These are phyloP conservation scores for Pythium aquatile DNA, from an alignment of 352 stramenopile genomes.

Conservation along the genomic window DNA sequence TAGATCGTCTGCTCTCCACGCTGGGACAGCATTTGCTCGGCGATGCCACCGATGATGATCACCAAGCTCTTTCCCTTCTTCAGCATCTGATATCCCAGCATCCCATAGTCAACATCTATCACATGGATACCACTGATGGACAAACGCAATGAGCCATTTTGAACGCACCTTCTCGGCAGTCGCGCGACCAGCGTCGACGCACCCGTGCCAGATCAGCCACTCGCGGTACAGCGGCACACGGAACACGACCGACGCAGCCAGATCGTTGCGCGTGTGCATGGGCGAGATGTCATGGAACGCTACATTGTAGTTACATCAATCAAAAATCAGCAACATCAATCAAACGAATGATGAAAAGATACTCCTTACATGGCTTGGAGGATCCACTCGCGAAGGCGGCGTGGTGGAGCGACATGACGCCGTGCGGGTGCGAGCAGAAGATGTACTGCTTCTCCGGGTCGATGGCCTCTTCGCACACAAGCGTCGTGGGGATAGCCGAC, in stretches of 20 bases:
- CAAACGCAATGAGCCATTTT: background rate
- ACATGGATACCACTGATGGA: background rate
- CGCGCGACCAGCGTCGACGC: slow-evolving; percentile 63
- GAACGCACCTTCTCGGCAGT: slow-evolving; percentile 42
- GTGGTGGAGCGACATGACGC: slow-evolving; percentile 69
- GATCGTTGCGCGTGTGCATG: slow-evolving; percentile 57
- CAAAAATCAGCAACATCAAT: background rate
- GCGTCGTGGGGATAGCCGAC: slow-evolving; percentile 42
- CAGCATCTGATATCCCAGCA: slow-evolving; percentile 28
- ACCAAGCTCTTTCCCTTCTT: slow-evolving; percentile 70
- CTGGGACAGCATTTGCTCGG: slow-evolving; percentile 82
- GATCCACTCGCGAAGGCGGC: slow-evolving; percentile 56
- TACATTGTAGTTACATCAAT: slow-evolving; percentile 10
- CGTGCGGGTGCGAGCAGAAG: slow-evolving; percentile 78
- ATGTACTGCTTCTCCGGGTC: slow-evolving; percentile 69
- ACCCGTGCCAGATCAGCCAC: slow-evolving; percentile 74
- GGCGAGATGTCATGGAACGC: slow-evolving; percentile 72
- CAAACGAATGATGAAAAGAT: no score
- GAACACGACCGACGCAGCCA: slow-evolving; percentile 77
- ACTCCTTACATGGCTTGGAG: slow-evolving; percentile 41
- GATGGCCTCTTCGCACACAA: slow-evolving; percentile 71
- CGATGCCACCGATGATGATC: slow-evolving; percentile 78
- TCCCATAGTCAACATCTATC: slow-evolving; percentile 2
- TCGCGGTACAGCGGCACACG: slow-evolving; percentile 74
- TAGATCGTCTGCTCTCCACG: slow-evolving; percentile 73